These are phyloP conservation scores for Tuctoria greenei DNA, from an alignment of 176 grass and related monocot genomes.

Conservation along the genomic window DNA sequence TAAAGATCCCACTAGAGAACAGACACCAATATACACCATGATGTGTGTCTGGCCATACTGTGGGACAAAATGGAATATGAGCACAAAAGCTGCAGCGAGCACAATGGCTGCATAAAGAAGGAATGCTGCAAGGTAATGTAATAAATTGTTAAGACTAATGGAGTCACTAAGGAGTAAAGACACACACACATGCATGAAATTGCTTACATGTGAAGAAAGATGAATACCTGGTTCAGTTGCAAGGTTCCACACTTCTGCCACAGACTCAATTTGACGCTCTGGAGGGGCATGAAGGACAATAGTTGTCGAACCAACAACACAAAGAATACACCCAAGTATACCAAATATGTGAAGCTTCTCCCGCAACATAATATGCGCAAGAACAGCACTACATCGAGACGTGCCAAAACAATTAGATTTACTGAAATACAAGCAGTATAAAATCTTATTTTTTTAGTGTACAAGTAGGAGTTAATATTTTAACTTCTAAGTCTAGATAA, in stretches of 20 bases:
- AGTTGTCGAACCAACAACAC: constrained; percentile 91
- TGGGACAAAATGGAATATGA: constrained; percentile 76
- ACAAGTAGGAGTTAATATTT: neutral
- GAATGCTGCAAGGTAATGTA: constrained; percentile 55
- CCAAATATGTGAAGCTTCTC: constrained; percentile 96
- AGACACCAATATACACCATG: constrained; percentile 84
- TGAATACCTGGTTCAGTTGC: constrained; percentile 86
- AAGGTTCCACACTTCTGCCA: constrained; percentile 88
- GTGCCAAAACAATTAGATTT: constrained; percentile 29
- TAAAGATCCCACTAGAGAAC: constrained; percentile 82
- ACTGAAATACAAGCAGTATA: constrained; percentile 7
- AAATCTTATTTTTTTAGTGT: constrained; percentile 21
- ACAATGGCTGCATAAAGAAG: constrained; percentile 62
- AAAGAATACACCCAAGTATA: constrained; percentile 87
- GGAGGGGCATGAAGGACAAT: constrained; percentile 96
- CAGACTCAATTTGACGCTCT: constrained; percentile 85
- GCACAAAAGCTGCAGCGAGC: constrained; percentile 63
- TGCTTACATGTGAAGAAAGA: neutral
- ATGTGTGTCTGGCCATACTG: constrained; percentile 83
- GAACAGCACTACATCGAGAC: constrained; percentile 63
- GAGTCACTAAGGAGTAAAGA: neutral
- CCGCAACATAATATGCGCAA: constrained; percentile 82
- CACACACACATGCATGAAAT: neutral
- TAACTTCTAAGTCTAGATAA: neutral
- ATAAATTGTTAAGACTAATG: neutral